Base-by-base conservation (phyloP, 208 protist genomes). In the Endotrypanum monterogeii region DNA sequence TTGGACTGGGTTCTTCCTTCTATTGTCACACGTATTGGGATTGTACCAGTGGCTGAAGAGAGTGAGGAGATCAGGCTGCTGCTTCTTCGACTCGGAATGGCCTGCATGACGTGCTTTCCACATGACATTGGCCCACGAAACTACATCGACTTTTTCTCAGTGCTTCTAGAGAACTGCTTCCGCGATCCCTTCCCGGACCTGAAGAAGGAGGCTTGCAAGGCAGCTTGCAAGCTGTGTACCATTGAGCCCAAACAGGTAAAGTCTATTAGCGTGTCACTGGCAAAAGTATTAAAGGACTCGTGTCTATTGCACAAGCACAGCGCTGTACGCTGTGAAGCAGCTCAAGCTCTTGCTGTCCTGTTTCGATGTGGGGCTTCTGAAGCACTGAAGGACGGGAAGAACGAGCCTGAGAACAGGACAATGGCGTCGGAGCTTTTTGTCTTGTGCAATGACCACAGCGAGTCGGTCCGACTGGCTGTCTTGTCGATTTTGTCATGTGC, bases 1-100 rank as follows among this genome's bases (percentile, higher is more conserved):
- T 78, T 97, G 32, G 93, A 97, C 70, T 97, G 93, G 91, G 85
- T 96, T 48, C 82, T 97, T n/a, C 93, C 93, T 28, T 85, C 89
- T 9, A 80, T 96, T 48, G 91, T 96, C 23, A 94, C 93, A 0
- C 78, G 93, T 32, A 93, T 97, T 69, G 93, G 90, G 7, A 78
- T 93, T 14, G 85, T 80, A 14, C 78, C 87, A 0, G 86, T 92
- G 50, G 85, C 79, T 5, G 91, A 97, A 80, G 83, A 94, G 44
- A 93, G 91, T 71, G 93, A 97, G 62, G 89, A 95, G 44, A 79
- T 97, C 37, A 81, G 93, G 9, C 76, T 97, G 30, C 84, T 86
- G 18, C 80, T 96, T 8, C 82, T 97, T 35, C 69, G 75, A 23
- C 75, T 97, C 30, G 82, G 87, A 11, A 58, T 76, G 0, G 68